Conservation (phyloP, 2,329 filamentous ascomycete genomes). For the Exophiala aquamarina region DNA sequence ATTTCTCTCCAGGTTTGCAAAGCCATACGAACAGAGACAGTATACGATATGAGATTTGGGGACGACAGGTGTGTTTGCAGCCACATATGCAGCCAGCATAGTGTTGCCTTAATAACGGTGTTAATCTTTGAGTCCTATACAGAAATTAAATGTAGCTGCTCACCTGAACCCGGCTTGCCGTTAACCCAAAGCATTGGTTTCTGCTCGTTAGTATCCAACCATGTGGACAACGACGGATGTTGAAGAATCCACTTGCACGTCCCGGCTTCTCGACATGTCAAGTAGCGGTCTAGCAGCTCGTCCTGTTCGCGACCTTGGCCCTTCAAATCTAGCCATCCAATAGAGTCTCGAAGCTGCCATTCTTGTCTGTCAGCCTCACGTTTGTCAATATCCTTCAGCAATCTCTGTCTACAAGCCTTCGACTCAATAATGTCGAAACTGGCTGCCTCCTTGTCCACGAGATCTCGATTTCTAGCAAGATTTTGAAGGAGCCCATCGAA, state of each 20-base stretch:
- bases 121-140: neutral
- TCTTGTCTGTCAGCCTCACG: slow-evolving; percentile 1
- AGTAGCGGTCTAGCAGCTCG: slow-evolving; percentile 14
- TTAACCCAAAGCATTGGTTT: slow-evolving; percentile 22
- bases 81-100: slow-evolving; percentile 13
- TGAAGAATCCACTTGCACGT: slow-evolving; percentile 30
- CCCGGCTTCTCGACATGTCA: slow-evolving; percentile 13
- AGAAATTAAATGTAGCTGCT: neutral
- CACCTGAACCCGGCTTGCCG: slow-evolving; percentile 27
- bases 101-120: slow-evolving; percentile 26
- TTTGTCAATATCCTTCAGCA: slow-evolving; percentile 9
- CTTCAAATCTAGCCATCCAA: slow-evolving; percentile 16
- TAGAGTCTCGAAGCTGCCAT: slow-evolving; percentile 9
- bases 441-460: slow-evolving; percentile 32
- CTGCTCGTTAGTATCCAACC: slow-evolving; percentile 19
- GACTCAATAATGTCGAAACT: slow-evolving; percentile 24
- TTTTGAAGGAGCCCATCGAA: neutral
- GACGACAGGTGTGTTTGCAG: neutral
- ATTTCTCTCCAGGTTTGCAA: slow-evolving; percentile 7
- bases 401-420: slow-evolving; percentile 22
- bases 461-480: neutral
- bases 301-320: slow-evolving; percentile 26
- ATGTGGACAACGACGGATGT: slow-evolving; percentile 12
- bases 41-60: slow-evolving; percentile 6
- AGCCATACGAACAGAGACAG: slow-evolving; percentile 12